Base-by-base conservation (phyloP, 441 rosid species). In the Brassica balearica region DNA sequence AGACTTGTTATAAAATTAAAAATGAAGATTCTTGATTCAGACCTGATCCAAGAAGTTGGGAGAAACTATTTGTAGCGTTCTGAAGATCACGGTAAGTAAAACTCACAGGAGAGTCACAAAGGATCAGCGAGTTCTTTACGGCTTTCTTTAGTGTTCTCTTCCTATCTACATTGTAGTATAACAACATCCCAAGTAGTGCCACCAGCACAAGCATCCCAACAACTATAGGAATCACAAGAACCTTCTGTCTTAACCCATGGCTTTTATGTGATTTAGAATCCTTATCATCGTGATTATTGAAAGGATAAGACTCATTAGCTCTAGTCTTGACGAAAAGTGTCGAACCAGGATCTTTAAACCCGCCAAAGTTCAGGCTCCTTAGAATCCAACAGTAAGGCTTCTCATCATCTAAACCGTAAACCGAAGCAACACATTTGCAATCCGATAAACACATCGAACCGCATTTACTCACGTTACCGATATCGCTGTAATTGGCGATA, bases 301-400 rank as follows among this genome's bases (percentile, higher is more conserved):
- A 67, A 58, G 77, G 55, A 27, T 48, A 58, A 0, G 91, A 88
- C 2, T 82, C 85, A 72, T 87, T 88, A 43, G 91, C 73, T 69
- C 78, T 76, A 34, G 83, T 86, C 80, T 91, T 95, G 46, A 90
- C 88, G 51, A 95, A 92, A 76, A 95, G 84, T 56, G 93, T 91
- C 20, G 97, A 87, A 15, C 97, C 85, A 20, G 96, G 77, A 72
- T 92, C 97, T 84, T 85, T 86, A 60, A 88, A 92, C 27, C 97
- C 97, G 2, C 99, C 97, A 74, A 91, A 89, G 58, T 92, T 90
- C 61, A 95, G 73, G 73, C 86, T 87, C 82, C 81, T 89, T 66
- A 92, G 75, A 51, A 91, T 81, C 97, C 98, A 95, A 72, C 98
- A 95, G 32, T 92, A 95, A 74, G 98, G 93, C 36, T 85, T 89